Base-by-base conservation (phyloP, 1,284 basidiomycete genomes). In the Mycena citricolor region DNA sequence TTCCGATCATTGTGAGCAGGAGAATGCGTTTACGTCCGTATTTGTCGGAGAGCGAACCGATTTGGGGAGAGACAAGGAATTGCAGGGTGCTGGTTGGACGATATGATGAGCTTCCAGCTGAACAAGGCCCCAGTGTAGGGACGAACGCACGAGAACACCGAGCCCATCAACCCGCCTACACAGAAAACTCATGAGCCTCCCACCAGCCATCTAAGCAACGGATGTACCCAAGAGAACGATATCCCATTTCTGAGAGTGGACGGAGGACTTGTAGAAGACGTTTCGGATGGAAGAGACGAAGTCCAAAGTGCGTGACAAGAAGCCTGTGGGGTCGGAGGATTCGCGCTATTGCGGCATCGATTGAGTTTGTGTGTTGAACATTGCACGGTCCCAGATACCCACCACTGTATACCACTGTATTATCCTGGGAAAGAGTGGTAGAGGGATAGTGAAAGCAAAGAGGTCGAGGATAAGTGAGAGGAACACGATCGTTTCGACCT, bases 371-470 rank as follows among this genome's bases (percentile, higher is more conserved):
- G 11, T 23, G 12, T 16, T 32, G 29, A n/a, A n/a, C n/a, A 19
- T n/a, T 29, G 26, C 11, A 29, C 11, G n/a, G 26, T 20, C 29
- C 12, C 21, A 38, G 26, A 26, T 31, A 61, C 79, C 56, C 52
- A 86, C 86, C 61, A 79, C 64, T 6, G 84, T 83, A 61, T 92
- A 94, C 90, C 90, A 94, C 67, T 92, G 86, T 39, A 91, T 87
- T 39, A 91, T 73, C 31, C 91, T 80, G 33, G 91, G 92, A 65
- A 94, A 94, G 29, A 94, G 77, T 24, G 91, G 91, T 23, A 94
- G 73, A n/a, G 91, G 91, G 32, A 94, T 90, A n/a, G 92, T 94
- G 64, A 94, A 94, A 11, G 91, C 90, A 47, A 94, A 86, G 14
- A 94, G 79, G 64, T 94, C 91, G 38, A 94, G 74, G 20, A 94